phyloP scores from a whole-genome alignment of 257 asterid genomes.

The Solanum dulcamara region DNA sequence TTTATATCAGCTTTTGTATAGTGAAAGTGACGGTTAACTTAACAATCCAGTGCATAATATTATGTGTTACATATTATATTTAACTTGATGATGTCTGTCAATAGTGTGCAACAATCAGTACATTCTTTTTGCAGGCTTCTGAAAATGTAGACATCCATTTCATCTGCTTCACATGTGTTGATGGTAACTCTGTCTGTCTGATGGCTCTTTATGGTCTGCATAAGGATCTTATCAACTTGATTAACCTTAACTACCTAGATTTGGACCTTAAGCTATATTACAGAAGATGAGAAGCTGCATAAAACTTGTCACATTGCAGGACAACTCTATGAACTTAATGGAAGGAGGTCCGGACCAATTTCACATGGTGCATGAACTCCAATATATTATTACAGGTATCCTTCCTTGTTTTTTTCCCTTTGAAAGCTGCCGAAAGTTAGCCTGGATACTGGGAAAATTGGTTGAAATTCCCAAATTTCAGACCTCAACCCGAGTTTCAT shows the following conservation, averaged over 20 bases:
- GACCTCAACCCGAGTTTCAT: not conserved
- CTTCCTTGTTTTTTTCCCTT: not conserved
- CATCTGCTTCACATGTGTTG: slow-evolving; percentile 44
- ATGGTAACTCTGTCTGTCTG: not conserved
- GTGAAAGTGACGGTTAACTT: not conserved
- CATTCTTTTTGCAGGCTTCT: slow-evolving; percentile 48
- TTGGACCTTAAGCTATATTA: not conserved
- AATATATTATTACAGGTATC: slow-evolving; percentile 47
- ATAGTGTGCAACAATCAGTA: not conserved
- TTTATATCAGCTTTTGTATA: not conserved
- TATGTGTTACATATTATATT: not conserved
- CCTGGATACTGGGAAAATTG: not conserved
- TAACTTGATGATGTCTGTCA: not conserved
- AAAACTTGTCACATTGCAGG: slow-evolving; percentile 23
- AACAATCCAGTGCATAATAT: not conserved
- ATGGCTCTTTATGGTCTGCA: not conserved
- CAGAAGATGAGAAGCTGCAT: not conserved
- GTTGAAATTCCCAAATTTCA: not conserved
- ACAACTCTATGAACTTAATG: slow-evolving; percentile 79
- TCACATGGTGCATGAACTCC: slow-evolving; percentile 70
- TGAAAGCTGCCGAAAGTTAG: not conserved
- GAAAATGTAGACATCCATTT: slow-evolving; percentile 65
- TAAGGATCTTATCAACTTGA: not conserved
- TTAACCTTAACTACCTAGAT: not conserved
- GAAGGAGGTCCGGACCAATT: slow-evolving; percentile 72